Base-by-base conservation (phyloP, 805 yeast species). In the Wickerhamiella brachini region DNA sequence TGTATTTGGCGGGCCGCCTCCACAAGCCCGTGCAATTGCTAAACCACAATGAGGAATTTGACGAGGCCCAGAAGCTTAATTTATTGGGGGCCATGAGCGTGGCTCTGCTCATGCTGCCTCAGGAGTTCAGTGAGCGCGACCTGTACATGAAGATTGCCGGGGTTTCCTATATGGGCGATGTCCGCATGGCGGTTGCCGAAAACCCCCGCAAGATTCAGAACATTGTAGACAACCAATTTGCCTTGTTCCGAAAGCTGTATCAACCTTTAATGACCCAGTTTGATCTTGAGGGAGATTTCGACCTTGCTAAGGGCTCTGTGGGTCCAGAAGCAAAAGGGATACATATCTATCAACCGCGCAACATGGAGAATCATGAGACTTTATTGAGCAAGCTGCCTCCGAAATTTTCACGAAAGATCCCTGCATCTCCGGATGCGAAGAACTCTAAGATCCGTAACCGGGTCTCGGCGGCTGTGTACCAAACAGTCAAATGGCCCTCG, bases 11-110 rank as follows among this genome's bases (percentile, higher is more conserved):
- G 1, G 98, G 98, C 1, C 72, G 98, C 55, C 70, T 93, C 52
- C 98, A 93, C 59, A 93, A 93, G 61, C 98, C 98, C 0, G 95
- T 90, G 5, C 82, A 84, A 54, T 74, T 85, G 34, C 64, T 85
- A 41, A 24, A 56, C 39, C 44, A 51, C 10, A 21, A 18, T 5
- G 39, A 17, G n/a, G 45, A 41, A 13, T 53, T 60, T 6, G 49
- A 52, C 5, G 34, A 15, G 6, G 57, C 59, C 10, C 62, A 59
- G 51, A 48, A 85, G 60, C 77, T 74, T 55, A 93, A 93, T 63
- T 69, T 93, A 53, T 74, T 79, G 49, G 80, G 81, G 51, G 97
- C 95, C 6, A 76, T 89, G 48, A 74, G 87, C 10, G 65, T 88
- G 15, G 81, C 87, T 1, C 61, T 82, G 7, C 65, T 84, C 45